Base-by-base conservation (phyloP, 1,139 yeast genomes). In the Yamadazyma trypodendri region DNA sequence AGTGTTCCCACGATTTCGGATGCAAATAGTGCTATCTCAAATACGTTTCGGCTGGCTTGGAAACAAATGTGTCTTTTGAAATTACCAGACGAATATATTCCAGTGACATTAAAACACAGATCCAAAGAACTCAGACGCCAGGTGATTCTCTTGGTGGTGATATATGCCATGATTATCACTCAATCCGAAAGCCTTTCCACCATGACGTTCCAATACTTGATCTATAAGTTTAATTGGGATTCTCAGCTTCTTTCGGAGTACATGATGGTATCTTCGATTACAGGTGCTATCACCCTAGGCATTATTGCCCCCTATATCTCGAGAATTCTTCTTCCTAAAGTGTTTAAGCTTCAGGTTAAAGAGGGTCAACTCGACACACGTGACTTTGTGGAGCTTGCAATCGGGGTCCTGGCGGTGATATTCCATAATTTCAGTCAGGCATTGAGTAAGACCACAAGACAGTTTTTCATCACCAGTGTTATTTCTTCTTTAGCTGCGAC, bases 241-340 rank as follows among this genome's bases (percentile, higher is more conserved):
- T 72, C 85, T 15, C 72, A 65, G 5, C 75, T 75, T 34, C 60
- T 83, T 23, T 87, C 92, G 3, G 71, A 73, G 43, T 70, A 77
- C 43, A 56, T 85, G 38, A 77, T 90, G 0, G 40, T 72, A 1
- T 44, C 72, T 1, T 84, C 87, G 32, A 44, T 76, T 2, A 56
- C 75, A 6, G 54, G 60, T 34, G 68, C 71, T 1, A 30, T 61
- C 6, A 53, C 56, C 2, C 54, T 68, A 41, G 54, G 63, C 7
- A 42, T 66, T 6, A 32, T 67, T 5, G 56, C 69, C 2, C 75
- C 75, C 1, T 28, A 65, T 3, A 39, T 66, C 11, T 55, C 52
- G 36, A 60, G 24, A 6, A 15, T 24, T 11, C 13, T 43, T 3
- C 34, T 40, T n/a, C 35, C 37, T 9, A 41, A 35, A 15, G 20